Conservation (phyloP, 768 basidiomycete genomes). For the Suillus discolor region DNA sequence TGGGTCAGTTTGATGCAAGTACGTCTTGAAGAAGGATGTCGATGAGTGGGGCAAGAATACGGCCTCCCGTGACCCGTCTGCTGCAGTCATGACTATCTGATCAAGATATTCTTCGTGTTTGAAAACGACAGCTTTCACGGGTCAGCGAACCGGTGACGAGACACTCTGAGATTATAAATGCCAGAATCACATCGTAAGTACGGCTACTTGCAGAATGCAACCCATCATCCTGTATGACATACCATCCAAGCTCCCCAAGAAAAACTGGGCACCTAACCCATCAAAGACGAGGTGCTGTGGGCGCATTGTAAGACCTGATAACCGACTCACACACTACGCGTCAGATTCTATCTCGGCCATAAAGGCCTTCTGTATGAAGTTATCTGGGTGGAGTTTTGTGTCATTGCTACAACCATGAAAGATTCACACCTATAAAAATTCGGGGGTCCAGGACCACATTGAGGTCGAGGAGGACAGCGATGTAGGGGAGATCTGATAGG, state of each 20-base stretch:
- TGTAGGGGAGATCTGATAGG: no score
- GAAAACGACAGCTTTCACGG: background rate
- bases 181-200: background rate
- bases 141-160: background rate
- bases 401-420: slow-evolving; percentile 35
- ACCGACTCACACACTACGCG: background rate
- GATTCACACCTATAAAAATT: no score
- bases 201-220: background rate
- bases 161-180: background rate
- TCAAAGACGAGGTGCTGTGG: slow-evolving; percentile 7
- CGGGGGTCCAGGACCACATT: no score
- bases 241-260: background rate
- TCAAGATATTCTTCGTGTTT: background rate
- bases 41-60: no score
- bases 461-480: no score
- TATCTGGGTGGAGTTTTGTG: slow-evolving; percentile 51
- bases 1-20: no score
- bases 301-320: background rate
- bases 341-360: slow-evolving; percentile 33
- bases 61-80: no score
- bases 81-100: no score
- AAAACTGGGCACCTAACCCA: slow-evolving; percentile 7
- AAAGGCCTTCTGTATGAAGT: slow-evolving; percentile 45
- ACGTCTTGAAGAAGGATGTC: no score
- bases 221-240: slow-evolving; percentile 10